A percentile compares a stretch with the other conserved stretches of the same genome.
Evolutionary conservation across 306 rosid species (phyloP).

Genomic region (Cucurbita pepo): DNA sequence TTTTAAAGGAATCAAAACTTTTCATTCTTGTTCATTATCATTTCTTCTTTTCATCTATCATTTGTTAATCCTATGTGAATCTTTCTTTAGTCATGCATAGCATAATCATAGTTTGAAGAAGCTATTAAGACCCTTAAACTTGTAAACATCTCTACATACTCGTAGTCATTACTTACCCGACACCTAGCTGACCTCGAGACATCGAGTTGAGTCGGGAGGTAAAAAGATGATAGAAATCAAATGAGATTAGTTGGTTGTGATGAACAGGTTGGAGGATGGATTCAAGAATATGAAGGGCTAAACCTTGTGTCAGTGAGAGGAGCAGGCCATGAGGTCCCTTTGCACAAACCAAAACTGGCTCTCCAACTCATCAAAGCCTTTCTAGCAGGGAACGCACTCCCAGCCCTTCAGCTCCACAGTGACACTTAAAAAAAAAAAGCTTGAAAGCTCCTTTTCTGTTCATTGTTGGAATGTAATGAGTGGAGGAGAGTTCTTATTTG

Average conservation of each 20-base stretch:
- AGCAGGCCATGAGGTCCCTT: slow-evolving; percentile 93
- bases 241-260: neutral
- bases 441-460: neutral
- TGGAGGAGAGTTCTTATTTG: neutral
- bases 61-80: neutral
- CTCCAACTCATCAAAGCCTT: slow-evolving; percentile 46
- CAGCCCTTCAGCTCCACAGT: slow-evolving; percentile 16
- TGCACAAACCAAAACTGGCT: slow-evolving; percentile 79
- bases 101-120: neutral
- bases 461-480: neutral
- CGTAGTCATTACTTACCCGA: neutral
- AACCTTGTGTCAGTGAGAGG: slow-evolving; percentile 75
- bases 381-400: slow-evolving; percentile 58
- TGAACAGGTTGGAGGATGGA: slow-evolving; percentile 93
- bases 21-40: neutral
- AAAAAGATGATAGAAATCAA: neutral
- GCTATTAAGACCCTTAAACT: neutral
- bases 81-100: neutral
- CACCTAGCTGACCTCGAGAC: neutral
- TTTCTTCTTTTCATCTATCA: neutral
- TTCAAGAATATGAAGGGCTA: slow-evolving; percentile 69
- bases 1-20: neutral
- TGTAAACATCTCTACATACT: neutral
- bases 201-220: neutral
- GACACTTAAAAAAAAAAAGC: slow-evolving; percentile 24